These are phyloP conservation scores for Blastobotrys persicus DNA, from an alignment of 1,139 yeast species.

Conservation along the genomic window DNA sequence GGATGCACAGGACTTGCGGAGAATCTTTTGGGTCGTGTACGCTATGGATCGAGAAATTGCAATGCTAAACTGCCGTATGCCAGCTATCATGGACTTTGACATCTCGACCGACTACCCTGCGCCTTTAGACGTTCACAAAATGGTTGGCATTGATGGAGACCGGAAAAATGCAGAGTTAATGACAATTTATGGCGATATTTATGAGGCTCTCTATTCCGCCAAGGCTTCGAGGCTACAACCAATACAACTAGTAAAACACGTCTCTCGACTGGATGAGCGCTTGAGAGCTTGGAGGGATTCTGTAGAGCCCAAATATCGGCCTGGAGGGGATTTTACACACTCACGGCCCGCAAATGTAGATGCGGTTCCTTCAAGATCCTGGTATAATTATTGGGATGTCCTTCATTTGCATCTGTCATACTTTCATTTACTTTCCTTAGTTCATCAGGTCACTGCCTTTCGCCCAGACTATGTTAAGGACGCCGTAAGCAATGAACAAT, in stretches of 20 bases:
- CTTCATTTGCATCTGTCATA: slow-evolving; percentile 26
- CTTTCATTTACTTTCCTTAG: slow-evolving; percentile 27
- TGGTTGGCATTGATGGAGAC: background rate
- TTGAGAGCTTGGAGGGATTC: slow-evolving; percentile 23
- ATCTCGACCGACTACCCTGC: slow-evolving; percentile 26
- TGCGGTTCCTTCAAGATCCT: background rate
- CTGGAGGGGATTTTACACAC: slow-evolving; percentile 6
- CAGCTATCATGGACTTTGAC: slow-evolving; percentile 51
- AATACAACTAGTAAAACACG: slow-evolving; percentile 28
- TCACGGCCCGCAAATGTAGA: background rate
- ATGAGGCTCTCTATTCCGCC: slow-evolving; percentile 34
- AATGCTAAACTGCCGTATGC: slow-evolving; percentile 58
- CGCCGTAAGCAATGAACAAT: background rate
- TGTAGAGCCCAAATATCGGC: background rate
- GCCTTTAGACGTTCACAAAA: background rate
- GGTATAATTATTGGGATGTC: slow-evolving; percentile 14
- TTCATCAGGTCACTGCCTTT: slow-evolving; percentile 33
- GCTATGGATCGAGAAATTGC: slow-evolving; percentile 54
- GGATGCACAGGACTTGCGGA: slow-evolving; percentile 44
- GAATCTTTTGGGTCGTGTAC: slow-evolving; percentile 58
- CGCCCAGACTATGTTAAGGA: slow-evolving; percentile 22
- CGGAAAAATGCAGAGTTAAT: background rate
- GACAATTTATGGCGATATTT: slow-evolving; percentile 26
- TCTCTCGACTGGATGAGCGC: slow-evolving; percentile 33
- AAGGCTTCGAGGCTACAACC: slow-evolving; percentile 32